These are phyloP conservation scores for Parasitella parasitica DNA, from an alignment of 371 early-diverging fungal genomes.

Conservation along the genomic window DNA sequence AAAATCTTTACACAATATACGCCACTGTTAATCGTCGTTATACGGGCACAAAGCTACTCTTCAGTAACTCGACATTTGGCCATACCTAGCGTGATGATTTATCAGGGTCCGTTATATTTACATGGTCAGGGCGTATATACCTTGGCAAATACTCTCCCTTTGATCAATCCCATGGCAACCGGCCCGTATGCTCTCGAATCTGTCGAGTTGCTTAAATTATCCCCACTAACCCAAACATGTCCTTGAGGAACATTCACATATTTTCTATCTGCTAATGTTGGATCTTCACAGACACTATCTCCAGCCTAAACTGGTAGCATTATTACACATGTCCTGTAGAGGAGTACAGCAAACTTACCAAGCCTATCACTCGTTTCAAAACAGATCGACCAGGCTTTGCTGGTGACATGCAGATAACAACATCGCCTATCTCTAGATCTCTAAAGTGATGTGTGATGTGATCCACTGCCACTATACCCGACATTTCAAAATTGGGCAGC, in stretches of 20 bases:
- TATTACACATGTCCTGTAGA: too few species aligned
- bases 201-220: constrained; percentile 77
- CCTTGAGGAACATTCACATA: constrained; percentile 65
- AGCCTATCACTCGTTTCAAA: constrained; percentile 77
- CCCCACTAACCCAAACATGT: constrained; percentile 76
- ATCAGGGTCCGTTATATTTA: not conserved
- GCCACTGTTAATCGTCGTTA: not conserved
- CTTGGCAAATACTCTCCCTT: constrained; percentile 73
- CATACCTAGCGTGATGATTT: constrained; percentile 28
- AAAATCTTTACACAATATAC: not conserved
- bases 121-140: constrained; percentile 25
- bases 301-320: constrained; percentile 73
- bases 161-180: constrained; percentile 76
- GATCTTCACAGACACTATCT: constrained; percentile 69
- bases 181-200: constrained; percentile 87
- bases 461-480: constrained; percentile 68
- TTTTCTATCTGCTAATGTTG: constrained; percentile 53
- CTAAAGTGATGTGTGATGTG: constrained; percentile 57
- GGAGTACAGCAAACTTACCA: constrained; percentile 43
- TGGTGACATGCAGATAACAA: constrained; percentile 75
- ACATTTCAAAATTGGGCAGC: constrained; percentile 78
- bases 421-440: constrained; percentile 65
- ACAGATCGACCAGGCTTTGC: constrained; percentile 61
- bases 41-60: constrained; percentile 24
- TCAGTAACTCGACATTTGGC: constrained; percentile 32